Base-by-base conservation (phyloP, 1,284 basidiomycete species). In the Trichosporon faecale region DNA sequence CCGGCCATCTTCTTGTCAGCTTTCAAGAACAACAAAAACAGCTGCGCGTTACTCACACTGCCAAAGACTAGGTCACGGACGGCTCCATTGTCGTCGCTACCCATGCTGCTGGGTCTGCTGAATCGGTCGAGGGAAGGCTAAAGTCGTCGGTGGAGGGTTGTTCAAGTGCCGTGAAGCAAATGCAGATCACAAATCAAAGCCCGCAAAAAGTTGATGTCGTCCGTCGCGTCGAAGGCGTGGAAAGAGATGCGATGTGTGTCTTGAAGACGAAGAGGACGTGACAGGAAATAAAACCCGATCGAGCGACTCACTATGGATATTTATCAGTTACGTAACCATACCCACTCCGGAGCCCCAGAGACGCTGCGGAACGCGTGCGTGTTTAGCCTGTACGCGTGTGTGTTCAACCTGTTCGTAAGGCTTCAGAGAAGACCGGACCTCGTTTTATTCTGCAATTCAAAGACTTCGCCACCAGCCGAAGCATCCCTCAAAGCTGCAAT, bases 1-100 rank as follows among this genome's bases (percentile, higher is more conserved):
- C 92, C 91, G 46, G 92, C 91, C 21, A 88, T 80, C 91, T 88
- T 71, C 3, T 27, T 25, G 69, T 73, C 72, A 71, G 61, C 61
- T 29, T 25, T 16, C 18, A 44, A n/a, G 35, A 35, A 29, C 11
- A n/a, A 2, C 23, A 25, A 25, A n/a, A 31, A 27, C n/a, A n/a
- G 46, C 16, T 21, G 31, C 21, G 49, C 21, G 25, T 14, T 7
- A 80, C 85, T 69, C 66, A 85, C 85, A 40, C 80, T 83, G 12
- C 86, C 85, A 76, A 86, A 86, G 7, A 82, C 78, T 35, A 86
- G 78, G 74, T 86, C 85, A 74, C 85, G 85, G 64, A 83, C 37
- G 16, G 77, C 78, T 67, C 69, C 69, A 49, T 66, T 65, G 46
- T 61, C 57, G 57, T 61, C 57, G n/a, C 57, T 44, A 21, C 35